A percentile compares a stretch with the other conserved stretches of the same genome.
phyloP scores from a whole-genome alignment of 176 grass and related monocot genomes.

The Triticum aestivum region IWGSC_CS_RefSeq_v2.1 NC_057800.1:741011925-741012424 shows the following conservation, averaged over 20 bases:
- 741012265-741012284: conserved; percentile 84
- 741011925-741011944: conserved; percentile 69
- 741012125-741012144: conserved; percentile 78
- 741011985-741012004: neutral
- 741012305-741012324: conserved; percentile 94
- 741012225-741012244: conserved; percentile 76
- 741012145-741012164: conserved; percentile 75
- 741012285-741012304: conserved; percentile 83
- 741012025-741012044: conserved; percentile 47
- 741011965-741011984: neutral
- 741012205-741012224: conserved; percentile 91
- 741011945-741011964: conserved; percentile 6
- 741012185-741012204: conserved; percentile 91
- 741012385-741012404: neutral
- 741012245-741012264: conserved; percentile 83
- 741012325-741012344: conserved; percentile 75
- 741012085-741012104: conserved; percentile 97
- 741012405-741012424: neutral
- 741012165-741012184: conserved; percentile 74
- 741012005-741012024: neutral
- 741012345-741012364: conserved; percentile 7
- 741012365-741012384: neutral
- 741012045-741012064: conserved; percentile 91
- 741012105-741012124: conserved; percentile 87
- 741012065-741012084: conserved; percentile 95